Percentiles rank a stretch among this genome's conserved stretches.
Evolutionary conservation across 768 basidiomycete genomes (phyloP).

Genomic region (Exidia glandulosa): DNA sequence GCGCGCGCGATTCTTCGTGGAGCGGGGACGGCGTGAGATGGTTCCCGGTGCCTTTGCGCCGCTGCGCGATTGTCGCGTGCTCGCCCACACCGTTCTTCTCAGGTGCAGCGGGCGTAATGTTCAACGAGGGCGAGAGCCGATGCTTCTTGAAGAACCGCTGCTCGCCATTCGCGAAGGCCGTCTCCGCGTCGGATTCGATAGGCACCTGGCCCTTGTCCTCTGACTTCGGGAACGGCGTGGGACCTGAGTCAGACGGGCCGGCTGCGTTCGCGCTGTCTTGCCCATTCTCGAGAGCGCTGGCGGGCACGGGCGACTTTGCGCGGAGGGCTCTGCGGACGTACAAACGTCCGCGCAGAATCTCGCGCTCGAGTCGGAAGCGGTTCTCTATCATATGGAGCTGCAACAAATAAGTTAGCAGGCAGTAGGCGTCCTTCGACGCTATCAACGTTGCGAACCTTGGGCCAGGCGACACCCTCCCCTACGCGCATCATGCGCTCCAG

Average conservation of each 20-base stretch:
- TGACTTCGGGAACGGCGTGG: constrained; percentile 23
- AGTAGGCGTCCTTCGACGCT: neutral
- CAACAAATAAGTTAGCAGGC: neutral
- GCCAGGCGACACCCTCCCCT: constrained; percentile 91
- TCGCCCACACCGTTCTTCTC: constrained; percentile 38
- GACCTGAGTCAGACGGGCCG: constrained; percentile 14
- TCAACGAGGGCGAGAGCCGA: constrained; percentile 19
- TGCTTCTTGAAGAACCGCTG: constrained; percentile 45
- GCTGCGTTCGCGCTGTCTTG: constrained; percentile 15
- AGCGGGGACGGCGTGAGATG: constrained; percentile 7
- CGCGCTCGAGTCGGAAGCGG: constrained; percentile 71
- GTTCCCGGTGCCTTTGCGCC: constrained; percentile 2
- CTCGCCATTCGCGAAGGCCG: constrained; percentile 49
- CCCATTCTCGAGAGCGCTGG: constrained; percentile 11
- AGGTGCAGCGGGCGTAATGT: constrained; percentile 27
- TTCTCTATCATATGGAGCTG: constrained; percentile 93
- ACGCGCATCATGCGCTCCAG: constrained; percentile 79
- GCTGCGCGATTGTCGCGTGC: constrained; percentile 27
- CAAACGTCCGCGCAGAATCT: constrained; percentile 71
- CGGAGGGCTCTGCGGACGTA: constrained; percentile 47
- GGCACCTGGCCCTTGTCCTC: constrained; percentile 48
- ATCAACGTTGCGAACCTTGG: constrained; percentile 49
- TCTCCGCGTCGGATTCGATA: constrained; percentile 72
- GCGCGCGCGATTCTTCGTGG: too few species aligned
- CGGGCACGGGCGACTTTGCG: constrained; percentile 15